Percentiles rank a stretch among this genome's conserved stretches.
These are phyloP conservation scores for Geranomyces variabilis DNA, from an alignment of 192 early-diverging fungal species.

Conservation along the genomic window DNA sequence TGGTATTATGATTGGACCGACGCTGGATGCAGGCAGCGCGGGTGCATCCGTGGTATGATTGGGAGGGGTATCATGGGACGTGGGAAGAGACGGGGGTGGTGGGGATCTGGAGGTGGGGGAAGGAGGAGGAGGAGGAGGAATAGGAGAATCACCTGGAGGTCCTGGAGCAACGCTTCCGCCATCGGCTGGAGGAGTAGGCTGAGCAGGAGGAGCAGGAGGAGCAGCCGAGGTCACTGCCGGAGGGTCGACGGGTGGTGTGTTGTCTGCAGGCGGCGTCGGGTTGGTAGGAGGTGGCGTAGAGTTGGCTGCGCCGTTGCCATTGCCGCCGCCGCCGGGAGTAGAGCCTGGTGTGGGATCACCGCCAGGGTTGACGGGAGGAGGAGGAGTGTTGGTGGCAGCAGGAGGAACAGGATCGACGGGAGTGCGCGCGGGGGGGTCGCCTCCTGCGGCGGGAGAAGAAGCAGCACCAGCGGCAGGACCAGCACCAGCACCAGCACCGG, in stretches of 20 bases:
- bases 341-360: no score
- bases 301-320: background rate
- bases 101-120: no score
- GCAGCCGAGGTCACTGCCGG: background rate
- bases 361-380: no score
- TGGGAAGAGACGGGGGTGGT: background rate
- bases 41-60: background rate
- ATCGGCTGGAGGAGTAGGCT: background rate
- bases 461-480: no score
- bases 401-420: no score
- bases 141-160: constrained; percentile 7
- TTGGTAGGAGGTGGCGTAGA: background rate
- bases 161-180: background rate
- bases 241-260: no score
- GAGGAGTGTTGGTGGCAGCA: no score
- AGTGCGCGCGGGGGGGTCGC: no score
- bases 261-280: no score
- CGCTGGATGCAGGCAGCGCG: no score
- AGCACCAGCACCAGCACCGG: background rate
- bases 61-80: background rate
- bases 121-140: background rate
- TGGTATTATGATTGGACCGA: no score
- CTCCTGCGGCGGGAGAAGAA: no score
- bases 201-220: background rate
- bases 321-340: constrained; percentile 4